Percentiles rank a stretch among this genome's conserved stretches.
Evolutionary conservation across 768 basidiomycete genomes (phyloP).

Genomic region (Fomitopsis serialis): DNA sequence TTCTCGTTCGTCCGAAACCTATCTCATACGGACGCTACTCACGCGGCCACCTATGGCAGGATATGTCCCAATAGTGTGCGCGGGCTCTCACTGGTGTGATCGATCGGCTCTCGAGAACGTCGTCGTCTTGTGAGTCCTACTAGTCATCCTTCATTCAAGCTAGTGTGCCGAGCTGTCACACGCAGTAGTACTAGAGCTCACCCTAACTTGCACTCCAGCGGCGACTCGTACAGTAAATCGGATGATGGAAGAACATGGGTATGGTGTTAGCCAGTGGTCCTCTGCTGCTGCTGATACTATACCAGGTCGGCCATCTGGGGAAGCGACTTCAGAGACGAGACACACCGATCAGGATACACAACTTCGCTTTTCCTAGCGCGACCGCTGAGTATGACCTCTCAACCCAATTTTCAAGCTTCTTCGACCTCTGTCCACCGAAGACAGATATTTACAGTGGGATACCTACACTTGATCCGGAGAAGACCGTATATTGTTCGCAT

Average conservation of each 20-base stretch:
- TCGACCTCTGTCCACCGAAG: conserved; percentile 4
- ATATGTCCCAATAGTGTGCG: background rate
- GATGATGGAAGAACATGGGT: background rate
- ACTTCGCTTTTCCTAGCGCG: conserved; percentile 18
- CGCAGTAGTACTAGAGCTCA: background rate
- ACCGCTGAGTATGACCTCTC: conserved; percentile 21
- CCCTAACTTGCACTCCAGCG: background rate
- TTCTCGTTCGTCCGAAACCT: background rate
- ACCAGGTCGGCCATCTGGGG: conserved; percentile 1
- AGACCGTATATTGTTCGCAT: conserved; percentile 3
- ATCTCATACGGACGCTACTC: background rate
- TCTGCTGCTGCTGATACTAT: background rate
- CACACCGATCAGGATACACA: background rate
- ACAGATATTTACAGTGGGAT: background rate
- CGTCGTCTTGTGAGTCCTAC: background rate
- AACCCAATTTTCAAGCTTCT: conserved; percentile 13
- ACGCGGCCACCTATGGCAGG: background rate
- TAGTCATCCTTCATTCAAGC: too few relatives aligned
- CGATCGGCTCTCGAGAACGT: background rate
- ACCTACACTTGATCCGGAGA: conserved; percentile 3
- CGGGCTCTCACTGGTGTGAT: background rate
- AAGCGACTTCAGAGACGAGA: background rate
- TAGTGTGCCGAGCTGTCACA: background rate
- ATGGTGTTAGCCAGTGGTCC: background rate
- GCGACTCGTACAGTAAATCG: background rate